Evolutionary conservation across 129 eudicot species (phyloP).

Genomic region (Oenanthe sinensis): DNA sequence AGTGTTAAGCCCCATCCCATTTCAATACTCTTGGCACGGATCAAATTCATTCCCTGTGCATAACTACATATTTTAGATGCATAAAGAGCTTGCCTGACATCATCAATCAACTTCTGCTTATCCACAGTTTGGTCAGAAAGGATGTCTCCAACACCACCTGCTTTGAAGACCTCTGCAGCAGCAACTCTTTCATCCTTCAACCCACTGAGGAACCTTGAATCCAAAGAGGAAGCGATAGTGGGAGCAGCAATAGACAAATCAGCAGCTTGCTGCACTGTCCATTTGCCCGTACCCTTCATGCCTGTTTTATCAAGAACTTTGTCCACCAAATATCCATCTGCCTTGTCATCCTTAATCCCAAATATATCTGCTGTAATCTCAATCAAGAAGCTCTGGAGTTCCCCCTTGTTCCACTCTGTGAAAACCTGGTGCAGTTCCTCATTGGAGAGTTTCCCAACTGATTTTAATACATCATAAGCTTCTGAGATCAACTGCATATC

Average conservation of each 20-base stretch:
- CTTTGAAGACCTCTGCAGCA: slow-evolving; percentile 52
- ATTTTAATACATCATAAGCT: slow-evolving; percentile 59
- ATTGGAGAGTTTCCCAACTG: slow-evolving; percentile 60
- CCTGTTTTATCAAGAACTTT: slow-evolving; percentile 60
- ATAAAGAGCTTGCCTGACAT: slow-evolving; percentile 56
- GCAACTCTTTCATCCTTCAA: slow-evolving; percentile 56
- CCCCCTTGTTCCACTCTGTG: slow-evolving; percentile 70
- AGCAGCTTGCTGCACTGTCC: slow-evolving; percentile 79
- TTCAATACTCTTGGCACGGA: slow-evolving; percentile 57
- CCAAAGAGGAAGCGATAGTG: slow-evolving; percentile 49
- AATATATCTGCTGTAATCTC: slow-evolving; percentile 67
- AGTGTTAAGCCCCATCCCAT: slow-evolving; percentile 54
- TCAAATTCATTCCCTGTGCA: slow-evolving; percentile 69
- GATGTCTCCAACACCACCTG: slow-evolving; percentile 39
- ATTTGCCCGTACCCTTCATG: slow-evolving; percentile 69
- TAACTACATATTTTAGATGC: slow-evolving; percentile 68
- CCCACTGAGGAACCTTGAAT: slow-evolving; percentile 71
- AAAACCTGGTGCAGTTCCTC: slow-evolving; percentile 49
- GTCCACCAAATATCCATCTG: slow-evolving; percentile 56
- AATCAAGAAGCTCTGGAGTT: slow-evolving; percentile 52
- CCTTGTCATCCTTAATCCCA: slow-evolving; percentile 58
- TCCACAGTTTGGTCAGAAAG: slow-evolving; percentile 37
- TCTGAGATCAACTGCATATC: slow-evolving; percentile 68
- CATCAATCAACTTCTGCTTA: slow-evolving; percentile 50
- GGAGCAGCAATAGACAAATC: slow-evolving; percentile 63